Evolutionary conservation across 768 basidiomycete genomes (phyloP), one percentile per base, ranked within the genome.

Genomic region (Fistulinella prunicolor): DNA sequence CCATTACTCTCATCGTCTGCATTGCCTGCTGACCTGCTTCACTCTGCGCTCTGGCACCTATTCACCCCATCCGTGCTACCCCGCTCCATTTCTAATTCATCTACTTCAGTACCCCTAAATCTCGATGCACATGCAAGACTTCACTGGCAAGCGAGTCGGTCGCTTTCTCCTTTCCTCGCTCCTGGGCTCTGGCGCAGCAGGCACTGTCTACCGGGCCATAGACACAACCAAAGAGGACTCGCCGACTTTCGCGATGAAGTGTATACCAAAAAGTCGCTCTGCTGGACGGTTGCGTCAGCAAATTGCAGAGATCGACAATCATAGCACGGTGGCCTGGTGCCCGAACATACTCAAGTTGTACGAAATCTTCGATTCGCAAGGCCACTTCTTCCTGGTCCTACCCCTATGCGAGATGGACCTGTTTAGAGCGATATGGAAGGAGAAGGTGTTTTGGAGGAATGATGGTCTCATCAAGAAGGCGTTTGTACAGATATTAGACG

Each of bases 401-500:
- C 82, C 85, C 50, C 70, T 78, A 36, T 79, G 75, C 56, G 36
- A 65, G 30, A 86, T 82, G 17, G 89, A 92, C 62, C 68, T 94
- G 43, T 86, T 83, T 56, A 74, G 61, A 44, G 81, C 51, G 20
- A 60, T 62, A 77, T 40, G 85, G 89, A 19, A 75, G 46, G 63
- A 69, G 65, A 63, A 30, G 53, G 4, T 74, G 21, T 89, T 80
- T 61, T 67, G 77, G 46, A 75, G 78, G 38, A 76, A 88, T 50
- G 79, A 80, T 48, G 63, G 61, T 2, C 76, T 86, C 55, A 81
- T 90, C 68, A 84, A 79, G 61, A 62, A 64, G 35, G 75, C 79
- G 26, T 93, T 90, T 65, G 51, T 87, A 35, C 85, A 93, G 58
- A 75, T 94, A 46, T 65, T 93, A 54, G 86, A 90, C 55, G 86